Percentiles rank a stretch among this genome's conserved stretches.
Conservation (phyloP, 2,329 filamentous ascomycete genomes). For the Phaeosphaeria sp. region DNA sequence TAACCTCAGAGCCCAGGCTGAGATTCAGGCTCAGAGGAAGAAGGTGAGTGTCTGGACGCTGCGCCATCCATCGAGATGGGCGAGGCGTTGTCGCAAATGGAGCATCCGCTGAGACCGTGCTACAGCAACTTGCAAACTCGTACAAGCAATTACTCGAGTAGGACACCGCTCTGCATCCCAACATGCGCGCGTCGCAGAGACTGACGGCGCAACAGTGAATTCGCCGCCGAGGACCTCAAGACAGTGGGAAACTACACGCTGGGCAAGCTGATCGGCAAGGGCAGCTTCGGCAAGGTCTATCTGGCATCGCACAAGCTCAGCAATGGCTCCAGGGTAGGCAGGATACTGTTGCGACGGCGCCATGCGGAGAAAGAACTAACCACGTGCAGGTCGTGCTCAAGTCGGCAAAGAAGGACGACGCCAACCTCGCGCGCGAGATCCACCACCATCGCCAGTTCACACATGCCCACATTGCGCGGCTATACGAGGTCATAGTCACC, state of each 20-base stretch:
- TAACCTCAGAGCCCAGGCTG: conserved; percentile 58
- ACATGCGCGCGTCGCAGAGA: conserved; percentile 3
- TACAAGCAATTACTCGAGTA: conserved; percentile 97
- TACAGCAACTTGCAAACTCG: conserved; percentile 83
- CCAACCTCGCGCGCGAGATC: conserved; percentile 95
- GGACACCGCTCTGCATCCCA: conserved; percentile 45
- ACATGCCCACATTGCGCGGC: conserved; percentile 92
- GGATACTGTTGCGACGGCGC: not conserved
- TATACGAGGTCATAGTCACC: conserved; percentile 98
- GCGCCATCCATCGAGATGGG: not conserved
- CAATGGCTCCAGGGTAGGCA: conserved; percentile 89
- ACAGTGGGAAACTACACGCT: conserved; percentile 95
- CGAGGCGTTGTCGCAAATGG: not conserved
- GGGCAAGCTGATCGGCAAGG: conserved; percentile 91
- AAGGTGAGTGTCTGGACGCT: conserved; percentile 53
- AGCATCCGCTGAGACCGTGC: conserved; percentile 5
- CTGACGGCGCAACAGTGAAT: conserved; percentile 70
- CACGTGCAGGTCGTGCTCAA: conserved; percentile 88
- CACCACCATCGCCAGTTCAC: conserved; percentile 98
- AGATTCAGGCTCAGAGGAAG: conserved; percentile 65
- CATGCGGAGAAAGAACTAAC: conserved; percentile 15
- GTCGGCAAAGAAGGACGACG: conserved; percentile 93
- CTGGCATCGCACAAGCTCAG: conserved; percentile 95
- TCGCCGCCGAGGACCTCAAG: conserved; percentile 87
- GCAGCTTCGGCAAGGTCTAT: conserved; percentile 98